Evolutionary conservation across 352 stramenopile genomes (phyloP), one percentile per base, ranked within the genome.

Genomic region (Globisporangium abappressorium): DNA sequence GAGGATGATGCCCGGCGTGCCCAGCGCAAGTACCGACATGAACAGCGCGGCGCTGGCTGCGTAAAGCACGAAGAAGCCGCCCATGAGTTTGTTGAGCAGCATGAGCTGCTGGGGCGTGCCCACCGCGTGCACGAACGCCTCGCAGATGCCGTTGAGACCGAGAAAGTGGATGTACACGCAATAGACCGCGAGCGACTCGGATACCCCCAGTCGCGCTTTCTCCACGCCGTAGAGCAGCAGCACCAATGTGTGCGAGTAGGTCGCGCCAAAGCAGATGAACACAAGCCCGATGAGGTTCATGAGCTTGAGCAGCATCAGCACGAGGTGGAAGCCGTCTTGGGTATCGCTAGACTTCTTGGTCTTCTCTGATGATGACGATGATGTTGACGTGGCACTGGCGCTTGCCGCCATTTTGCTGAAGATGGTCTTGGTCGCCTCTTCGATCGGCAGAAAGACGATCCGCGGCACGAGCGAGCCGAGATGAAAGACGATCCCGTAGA

Each of bases 101-200:
- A 92, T 92, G 51, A 96, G 71, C 59, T 93, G 71, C 14, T 74
- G 55, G 28, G 91, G 79, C 53, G 89, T 66, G 11, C 82, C 87
- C 22, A 95, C 83, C 3, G 90, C 93, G 71, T 98, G 97, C 1
- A 98, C 95, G 76, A 99, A 98, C 2, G 95, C 94, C 85, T 99
- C 97, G 66, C 90, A 97, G 65, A 98, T 96, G 5, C 97, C 97
- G 75, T 99, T 99, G 34, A 98, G 70, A 2, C 92, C 94, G 14
- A 99, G 70, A 59, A 98, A 98, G 34, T 92, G 86, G 24, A 98
- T 98, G 76, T 99, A 99, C 5, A 97, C 68, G 75, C 96, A 99
- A 66, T 97, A 98, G 34, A 84, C 70, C 28, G 78, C 72, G 49
- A 97, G 70, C 3, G 87, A 87, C 14, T 70, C 60, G 2, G 81